These are phyloP conservation scores for Ceratopteris richardii DNA, from an alignment of 75 land plant species.

Conservation along the genomic window DNA sequence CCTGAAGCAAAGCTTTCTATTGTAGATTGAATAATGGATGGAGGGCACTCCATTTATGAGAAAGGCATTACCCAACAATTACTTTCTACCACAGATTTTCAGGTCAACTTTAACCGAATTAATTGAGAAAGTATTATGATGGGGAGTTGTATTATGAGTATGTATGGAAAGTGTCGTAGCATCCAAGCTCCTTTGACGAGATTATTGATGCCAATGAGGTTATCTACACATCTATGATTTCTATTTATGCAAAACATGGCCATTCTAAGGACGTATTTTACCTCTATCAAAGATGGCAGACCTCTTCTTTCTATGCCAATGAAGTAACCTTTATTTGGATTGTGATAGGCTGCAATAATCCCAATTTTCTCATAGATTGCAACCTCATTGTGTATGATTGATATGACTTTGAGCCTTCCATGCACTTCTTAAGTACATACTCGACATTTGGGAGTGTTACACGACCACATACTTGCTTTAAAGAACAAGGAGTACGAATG, in stretches of 20 bases:
- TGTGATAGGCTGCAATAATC: not conserved
- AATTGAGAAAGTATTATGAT: not conserved
- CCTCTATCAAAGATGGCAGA: not conserved
- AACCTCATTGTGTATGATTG: not conserved
- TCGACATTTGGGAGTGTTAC: slow-evolving; percentile 28
- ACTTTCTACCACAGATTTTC: slow-evolving; percentile 21
- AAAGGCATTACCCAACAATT: slow-evolving; percentile 26
- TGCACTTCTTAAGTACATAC: slow-evolving; percentile 2
- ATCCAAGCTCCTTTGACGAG: not conserved
- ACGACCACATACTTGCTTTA: slow-evolving; percentile 36
- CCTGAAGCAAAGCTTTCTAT: slow-evolving; percentile 28
- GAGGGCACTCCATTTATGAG: slow-evolving; percentile 40
- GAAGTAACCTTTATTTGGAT: not conserved
- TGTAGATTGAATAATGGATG: slow-evolving; percentile 17
- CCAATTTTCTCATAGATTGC: not conserved
- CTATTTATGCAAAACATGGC: slow-evolving; percentile 14
- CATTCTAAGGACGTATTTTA: not conserved
- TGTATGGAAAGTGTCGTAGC: slow-evolving; percentile 5
- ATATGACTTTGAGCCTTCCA: not conserved
- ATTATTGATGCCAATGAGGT: slow-evolving; percentile 7
- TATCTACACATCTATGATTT: slow-evolving; percentile 15
- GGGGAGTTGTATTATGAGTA: not conserved
- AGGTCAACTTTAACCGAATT: not conserved
- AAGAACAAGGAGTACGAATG: slow-evolving; percentile 37
- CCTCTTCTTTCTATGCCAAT: not conserved